Conservation (phyloP, 2,329 filamentous ascomycete species). For the Decorospora gaudefroyi region DNA sequence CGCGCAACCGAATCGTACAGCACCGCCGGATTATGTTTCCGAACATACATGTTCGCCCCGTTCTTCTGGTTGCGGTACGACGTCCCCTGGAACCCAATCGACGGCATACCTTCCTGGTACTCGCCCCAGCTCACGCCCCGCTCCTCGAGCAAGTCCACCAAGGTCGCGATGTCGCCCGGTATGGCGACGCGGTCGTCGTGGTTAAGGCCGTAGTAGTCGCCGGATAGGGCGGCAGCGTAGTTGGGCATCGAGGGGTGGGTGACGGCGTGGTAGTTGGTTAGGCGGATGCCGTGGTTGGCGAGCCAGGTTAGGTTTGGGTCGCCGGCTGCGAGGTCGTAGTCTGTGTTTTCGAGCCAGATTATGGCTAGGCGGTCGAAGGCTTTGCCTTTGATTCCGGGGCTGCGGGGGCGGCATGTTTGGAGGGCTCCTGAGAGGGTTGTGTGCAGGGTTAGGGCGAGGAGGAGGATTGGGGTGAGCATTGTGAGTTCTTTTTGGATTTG, state of each 20-base stretch:
- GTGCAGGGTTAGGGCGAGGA: slow-evolving; percentile 22
- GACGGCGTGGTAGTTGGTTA: slow-evolving; percentile 61
- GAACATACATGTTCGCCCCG: slow-evolving; percentile 74
- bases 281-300: slow-evolving; percentile 64
- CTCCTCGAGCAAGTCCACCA: slow-evolving; percentile 52
- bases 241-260: slow-evolving; percentile 77
- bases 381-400: slow-evolving; percentile 67
- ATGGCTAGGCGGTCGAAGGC: slow-evolving; percentile 72
- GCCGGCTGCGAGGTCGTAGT: slow-evolving; percentile 65
- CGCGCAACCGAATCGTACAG: slow-evolving; percentile 68
- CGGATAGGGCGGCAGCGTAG: slow-evolving; percentile 69
- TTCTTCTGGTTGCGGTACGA: slow-evolving; percentile 65
- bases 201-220: slow-evolving; percentile 74
- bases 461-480: slow-evolving; percentile 5
- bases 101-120: slow-evolving; percentile 80
- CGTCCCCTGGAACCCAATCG: slow-evolving; percentile 69
- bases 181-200: slow-evolving; percentile 66
- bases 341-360: slow-evolving; percentile 79
- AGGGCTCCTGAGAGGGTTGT: slow-evolving; percentile 12
- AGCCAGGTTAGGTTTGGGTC: slow-evolving; percentile 66
- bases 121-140: slow-evolving; percentile 56
- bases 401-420: no score
- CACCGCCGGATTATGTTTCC: slow-evolving; percentile 75
- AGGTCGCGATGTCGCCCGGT: slow-evolving; percentile 47
- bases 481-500: no score